phyloP scores from a whole-genome alignment of 2,329 filamentous ascomycete species.

The Balansia obtecta region DNA sequence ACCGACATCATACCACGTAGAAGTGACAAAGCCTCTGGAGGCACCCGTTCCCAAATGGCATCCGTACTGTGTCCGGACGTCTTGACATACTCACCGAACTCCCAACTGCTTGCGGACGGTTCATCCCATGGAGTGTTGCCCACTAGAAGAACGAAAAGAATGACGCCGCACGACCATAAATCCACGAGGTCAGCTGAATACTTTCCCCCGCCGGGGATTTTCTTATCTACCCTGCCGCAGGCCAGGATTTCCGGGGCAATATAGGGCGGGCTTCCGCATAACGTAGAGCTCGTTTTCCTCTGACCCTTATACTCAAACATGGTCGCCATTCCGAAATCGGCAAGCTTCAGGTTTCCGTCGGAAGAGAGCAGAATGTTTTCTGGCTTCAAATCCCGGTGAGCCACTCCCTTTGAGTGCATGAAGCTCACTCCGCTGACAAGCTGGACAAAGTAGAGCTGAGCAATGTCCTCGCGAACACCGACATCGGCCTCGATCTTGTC shows the following conservation, averaged over 20 bases:
- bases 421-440: constrained; percentile 82
- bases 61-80: constrained; percentile 74
- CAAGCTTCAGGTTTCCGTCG: constrained; percentile 80
- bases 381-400: constrained; percentile 83
- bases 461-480: constrained; percentile 86
- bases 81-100: constrained; percentile 77
- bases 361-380: constrained; percentile 88
- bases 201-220: constrained; percentile 36
- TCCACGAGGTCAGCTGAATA: constrained; percentile 75
- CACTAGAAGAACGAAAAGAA: constrained; percentile 89
- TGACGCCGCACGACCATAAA: constrained; percentile 95
- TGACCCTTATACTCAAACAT: constrained; percentile 83
- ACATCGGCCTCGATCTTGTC: constrained; percentile 99
- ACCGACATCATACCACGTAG: constrained; percentile 89
- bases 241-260: constrained; percentile 84
- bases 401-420: constrained; percentile 92
- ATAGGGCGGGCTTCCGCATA: constrained; percentile 93
- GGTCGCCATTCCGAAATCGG: constrained; percentile 92
- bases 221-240: constrained; percentile 36
- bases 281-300: constrained; percentile 70
- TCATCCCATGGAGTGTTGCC: constrained; percentile 98
- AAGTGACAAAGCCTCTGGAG: constrained; percentile 61
- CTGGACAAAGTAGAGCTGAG: constrained; percentile 92
- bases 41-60: constrained; percentile 72
- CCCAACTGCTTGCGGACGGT: constrained; percentile 73